Percentiles rank a stretch among this genome's conserved stretches.
These are phyloP conservation scores for Raphanus raphanistrum DNA, from an alignment of 345 rosid species.

Conservation along the genomic window DNA sequence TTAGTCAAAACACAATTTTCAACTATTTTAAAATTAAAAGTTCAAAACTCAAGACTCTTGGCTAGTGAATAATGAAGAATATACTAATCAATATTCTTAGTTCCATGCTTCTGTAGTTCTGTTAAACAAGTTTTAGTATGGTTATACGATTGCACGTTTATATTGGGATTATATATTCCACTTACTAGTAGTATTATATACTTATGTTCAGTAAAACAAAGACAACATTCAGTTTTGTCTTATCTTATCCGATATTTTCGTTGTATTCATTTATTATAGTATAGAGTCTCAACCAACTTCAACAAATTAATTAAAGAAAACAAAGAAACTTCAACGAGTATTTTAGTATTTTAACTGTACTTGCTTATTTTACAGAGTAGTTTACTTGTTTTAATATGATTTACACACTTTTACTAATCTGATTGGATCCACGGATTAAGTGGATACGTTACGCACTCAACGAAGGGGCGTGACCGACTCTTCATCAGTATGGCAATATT, in stretches of 20 bases:
- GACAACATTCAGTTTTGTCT: constrained; percentile 16
- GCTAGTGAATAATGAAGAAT: background rate
- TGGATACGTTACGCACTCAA: constrained; percentile 28
- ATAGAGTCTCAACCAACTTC: constrained; percentile 5
- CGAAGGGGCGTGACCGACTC: constrained; percentile 31
- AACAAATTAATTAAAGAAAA: constrained; percentile 19
- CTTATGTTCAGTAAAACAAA: background rate
- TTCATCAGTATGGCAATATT: background rate
- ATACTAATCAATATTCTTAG: background rate
- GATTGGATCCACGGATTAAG: constrained; percentile 23
- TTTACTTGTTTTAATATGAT: constrained; percentile 2
- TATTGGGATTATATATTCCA: background rate
- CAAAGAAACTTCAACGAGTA: constrained; percentile 20
- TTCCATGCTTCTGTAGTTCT: background rate
- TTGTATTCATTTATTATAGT: background rate
- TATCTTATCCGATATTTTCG: background rate
- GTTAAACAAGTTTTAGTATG: background rate
- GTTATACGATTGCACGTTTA: background rate
- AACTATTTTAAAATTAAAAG: background rate
- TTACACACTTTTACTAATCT: constrained; percentile 23
- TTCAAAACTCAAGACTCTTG: background rate
- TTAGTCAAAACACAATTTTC: constrained; percentile 6
- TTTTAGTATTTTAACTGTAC: constrained; percentile 14
- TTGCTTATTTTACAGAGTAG: background rate
- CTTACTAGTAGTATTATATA: background rate